Conservation (phyloP, 352 stramenopile genomes). For the Pythium periplocum region DNA sequence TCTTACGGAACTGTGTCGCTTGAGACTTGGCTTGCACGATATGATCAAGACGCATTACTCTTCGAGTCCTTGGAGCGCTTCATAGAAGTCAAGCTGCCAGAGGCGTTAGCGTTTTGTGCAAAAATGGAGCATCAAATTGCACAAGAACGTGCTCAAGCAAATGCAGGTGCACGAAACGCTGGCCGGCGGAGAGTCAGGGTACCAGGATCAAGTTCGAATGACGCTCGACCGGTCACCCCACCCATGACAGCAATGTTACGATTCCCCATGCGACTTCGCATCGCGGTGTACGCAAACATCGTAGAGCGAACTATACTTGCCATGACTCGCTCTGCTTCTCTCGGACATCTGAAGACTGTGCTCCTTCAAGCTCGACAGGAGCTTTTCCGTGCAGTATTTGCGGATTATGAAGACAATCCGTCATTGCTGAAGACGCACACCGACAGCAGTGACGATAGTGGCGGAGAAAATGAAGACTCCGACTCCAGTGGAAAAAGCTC, state of each 20-base stretch:
- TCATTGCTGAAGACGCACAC: background rate
- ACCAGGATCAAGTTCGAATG: background rate
- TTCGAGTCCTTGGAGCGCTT: slow-evolving; percentile 51
- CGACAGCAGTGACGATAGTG: slow-evolving; percentile 2
- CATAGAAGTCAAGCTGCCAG: slow-evolving; percentile 38
- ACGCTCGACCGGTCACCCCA: background rate
- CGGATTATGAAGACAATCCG: slow-evolving; percentile 27
- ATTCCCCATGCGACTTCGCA: slow-evolving; percentile 33
- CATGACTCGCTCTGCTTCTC: slow-evolving; percentile 24
- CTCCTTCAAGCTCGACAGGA: slow-evolving; percentile 34
- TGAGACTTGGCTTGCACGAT: slow-evolving; percentile 36
- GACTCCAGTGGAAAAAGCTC: background rate
- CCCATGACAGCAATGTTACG: slow-evolving; percentile 11
- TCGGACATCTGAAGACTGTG: slow-evolving; percentile 21
- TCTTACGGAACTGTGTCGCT: slow-evolving; percentile 22
- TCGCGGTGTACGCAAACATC: slow-evolving; percentile 40
- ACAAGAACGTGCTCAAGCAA: slow-evolving; percentile 2
- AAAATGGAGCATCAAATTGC: slow-evolving; percentile 28
- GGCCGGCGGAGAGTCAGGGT: background rate
- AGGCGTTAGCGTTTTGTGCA: slow-evolving; percentile 35
- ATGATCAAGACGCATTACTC: slow-evolving; percentile 35
- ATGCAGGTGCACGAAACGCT: background rate
- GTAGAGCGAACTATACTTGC: slow-evolving; percentile 34
- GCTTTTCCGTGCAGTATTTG: slow-evolving; percentile 39
- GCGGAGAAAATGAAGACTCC: background rate